Evolutionary conservation across 768 basidiomycete species (phyloP), one percentile per base, ranked within the genome.

Genomic region (Tricholoma saponaceum): DNA sequence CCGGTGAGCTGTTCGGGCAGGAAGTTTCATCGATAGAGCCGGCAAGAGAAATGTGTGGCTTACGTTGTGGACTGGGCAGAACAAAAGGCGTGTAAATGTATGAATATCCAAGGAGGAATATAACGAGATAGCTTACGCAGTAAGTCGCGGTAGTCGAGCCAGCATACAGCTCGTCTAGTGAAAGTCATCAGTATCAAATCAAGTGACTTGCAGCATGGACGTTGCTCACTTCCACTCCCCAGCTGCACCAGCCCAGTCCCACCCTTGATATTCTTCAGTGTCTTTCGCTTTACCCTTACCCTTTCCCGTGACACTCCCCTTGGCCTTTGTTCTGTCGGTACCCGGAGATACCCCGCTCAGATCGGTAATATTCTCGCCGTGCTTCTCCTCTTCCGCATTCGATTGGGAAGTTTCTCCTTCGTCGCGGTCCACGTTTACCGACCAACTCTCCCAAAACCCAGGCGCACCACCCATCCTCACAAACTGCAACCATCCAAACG

Each of bases 161-260:
- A 84, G 58, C 79, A 84, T 5, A 84, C 75, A 51, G 79, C 78
- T 12, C 83, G 80, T 57, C 83, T 84, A 60, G 22, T 16, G 32
- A 32, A 39, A 39, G 37, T 5, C 37, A 50, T 13, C 18, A n/a
- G 23, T 44, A 51, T 57, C 39, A 32, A 14, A 10, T 18, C 10
- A 23, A 3, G 39, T 3, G 6, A 28, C 13, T 20, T 33, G 22
- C 9, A 26, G 14, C 20, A 13, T 14, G 49, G 30, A 12, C 13
- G 9, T 2, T 3, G 69, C 79, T 62, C 62, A 82, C 82, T 75
- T 74, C 82, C 83, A 85, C 51, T 75, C 69, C 16, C 83, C 83
- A 43, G 72, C 66, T 2, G 77, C 80, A 7, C 81, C 83, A 1
- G 82, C 83, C 83, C 84, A 85, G 62, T 84, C 83, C 81, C 81